These are phyloP conservation scores for Eucalyptus urophylla DNA, from an alignment of 345 rosid genomes.

Conservation along the genomic window DNA sequence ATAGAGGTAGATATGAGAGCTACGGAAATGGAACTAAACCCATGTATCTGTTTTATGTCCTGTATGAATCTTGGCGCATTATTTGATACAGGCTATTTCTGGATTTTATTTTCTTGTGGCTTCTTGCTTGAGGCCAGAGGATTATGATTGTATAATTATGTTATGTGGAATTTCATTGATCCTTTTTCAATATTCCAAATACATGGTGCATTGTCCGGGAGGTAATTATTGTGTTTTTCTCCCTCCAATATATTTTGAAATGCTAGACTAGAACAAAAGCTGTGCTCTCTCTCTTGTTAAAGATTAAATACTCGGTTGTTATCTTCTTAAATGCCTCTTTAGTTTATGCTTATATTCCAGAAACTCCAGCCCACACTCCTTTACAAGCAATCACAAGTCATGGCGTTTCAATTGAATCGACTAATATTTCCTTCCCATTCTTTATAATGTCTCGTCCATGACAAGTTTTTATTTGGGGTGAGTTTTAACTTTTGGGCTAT, in stretches of 20 bases:
- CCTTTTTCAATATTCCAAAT: too few species aligned
- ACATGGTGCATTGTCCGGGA: too few species aligned
- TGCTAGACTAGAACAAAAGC: not conserved
- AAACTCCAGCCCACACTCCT: not conserved
- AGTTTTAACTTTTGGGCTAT: too few species aligned
- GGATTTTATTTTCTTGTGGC: too few species aligned
- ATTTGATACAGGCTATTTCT: not conserved
- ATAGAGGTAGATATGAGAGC: too few species aligned
- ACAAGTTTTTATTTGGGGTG: not conserved
- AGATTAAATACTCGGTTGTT: not conserved
- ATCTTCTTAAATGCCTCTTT: not conserved
- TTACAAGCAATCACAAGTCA: not conserved
- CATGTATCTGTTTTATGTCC: not conserved
- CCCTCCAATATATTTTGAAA: too few species aligned
- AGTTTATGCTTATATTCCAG: not conserved
- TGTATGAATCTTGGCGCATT: not conserved
- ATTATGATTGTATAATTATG: too few species aligned
- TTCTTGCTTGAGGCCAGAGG: too few species aligned
- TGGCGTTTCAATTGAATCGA: not conserved
- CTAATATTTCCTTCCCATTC: not conserved
- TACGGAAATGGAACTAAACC: not conserved
- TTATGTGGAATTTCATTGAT: too few species aligned
- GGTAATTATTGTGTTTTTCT: too few species aligned
- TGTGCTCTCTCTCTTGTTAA: not conserved
- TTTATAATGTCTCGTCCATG: not conserved